Evolutionary conservation across 805 yeast species (phyloP), one percentile per base, ranked within the genome.

Genomic region (Saccharomycopsis sp.): DNA sequence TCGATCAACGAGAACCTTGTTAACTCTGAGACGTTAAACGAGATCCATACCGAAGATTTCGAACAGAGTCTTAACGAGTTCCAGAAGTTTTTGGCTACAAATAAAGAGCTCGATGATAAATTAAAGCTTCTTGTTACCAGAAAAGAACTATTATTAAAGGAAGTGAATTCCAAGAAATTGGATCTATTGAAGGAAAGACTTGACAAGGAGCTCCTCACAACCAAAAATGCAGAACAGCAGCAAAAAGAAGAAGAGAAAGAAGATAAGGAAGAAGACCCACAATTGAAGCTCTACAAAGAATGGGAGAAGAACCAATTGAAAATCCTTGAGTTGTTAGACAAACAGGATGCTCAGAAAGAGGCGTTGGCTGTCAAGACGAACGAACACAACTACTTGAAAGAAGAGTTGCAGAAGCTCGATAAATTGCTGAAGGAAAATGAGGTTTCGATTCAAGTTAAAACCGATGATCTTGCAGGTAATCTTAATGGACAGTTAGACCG

Each of bases 301-400:
- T 56, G 72, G 73, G 62, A 69, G 75, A 24, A 61, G 63, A 17
- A 75, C 73, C 62, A 79, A 81, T 60, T 69, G 24, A 69, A 73
- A 58, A 75, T 77, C n/a, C 71, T 78, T 66, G 75, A 75, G 3
- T 66, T 84, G 41, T 76, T 78, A 59, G 76, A 76, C 3, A 74
- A 77, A 55, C 70, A 85, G 2, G 70, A 72, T 35, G 75, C 70
- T 29, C 69, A 77, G 52, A 70, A 77, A n/a, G 70, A 73, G 14
- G 77, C 76, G 61, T 65, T 78, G 1, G 77, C 76, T 24, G 75
- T 84, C 3, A 75, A 77, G 50, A 68, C 69, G 1, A 82, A 81
- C 41, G 96, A 90, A 65, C 78, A 76, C 52, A 80, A 74, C 54
- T 91, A 87, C 69, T 86, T 85, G 82, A 65, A 69, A 7, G 75